These are phyloP conservation scores for Alectoria sarmentosa DNA, from an alignment of 495 filamentous ascomycete species.

Conservation along the genomic window DNA sequence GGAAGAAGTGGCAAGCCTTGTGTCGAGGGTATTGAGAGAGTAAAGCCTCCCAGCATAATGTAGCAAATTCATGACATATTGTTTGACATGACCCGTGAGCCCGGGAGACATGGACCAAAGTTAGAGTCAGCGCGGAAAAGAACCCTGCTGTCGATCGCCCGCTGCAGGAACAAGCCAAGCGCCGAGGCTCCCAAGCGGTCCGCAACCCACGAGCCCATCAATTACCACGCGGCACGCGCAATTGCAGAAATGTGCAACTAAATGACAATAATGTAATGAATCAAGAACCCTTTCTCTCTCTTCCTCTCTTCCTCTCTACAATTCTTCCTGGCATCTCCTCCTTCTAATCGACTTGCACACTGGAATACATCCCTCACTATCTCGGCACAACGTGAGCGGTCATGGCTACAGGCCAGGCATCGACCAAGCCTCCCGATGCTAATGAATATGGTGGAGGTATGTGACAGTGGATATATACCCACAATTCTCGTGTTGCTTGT, in stretches of 20 bases:
- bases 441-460: conserved; percentile 79
- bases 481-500: neutral
- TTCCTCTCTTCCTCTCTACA: too few species aligned
- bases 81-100: neutral
- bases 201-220: too few species aligned
- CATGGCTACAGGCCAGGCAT: conserved; percentile 23
- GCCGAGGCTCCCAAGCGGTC: too few species aligned
- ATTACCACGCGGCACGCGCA: neutral
- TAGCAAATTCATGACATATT: conserved; percentile 35
- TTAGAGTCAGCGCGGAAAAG: neutral
- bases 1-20: conserved; percentile 72
- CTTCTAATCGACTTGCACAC: neutral
- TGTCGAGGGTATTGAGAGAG: conserved; percentile 88
- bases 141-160: conserved; percentile 5
- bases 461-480: conserved; percentile 28
- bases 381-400: neutral
- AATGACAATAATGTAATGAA: neutral
- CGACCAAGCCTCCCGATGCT: conserved; percentile 49
- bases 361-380: neutral
- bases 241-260: neutral
- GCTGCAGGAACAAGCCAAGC: conserved; percentile 20
- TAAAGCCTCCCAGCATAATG: conserved; percentile 54
- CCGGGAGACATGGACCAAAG: neutral
- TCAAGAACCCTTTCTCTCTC: neutral
- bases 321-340: neutral